A percentile compares a stretch with the other conserved stretches of the same genome.
Evolutionary conservation across 176 grass and related monocot genomes (phyloP).

Genomic region (Musa schizocarpa): DNA sequence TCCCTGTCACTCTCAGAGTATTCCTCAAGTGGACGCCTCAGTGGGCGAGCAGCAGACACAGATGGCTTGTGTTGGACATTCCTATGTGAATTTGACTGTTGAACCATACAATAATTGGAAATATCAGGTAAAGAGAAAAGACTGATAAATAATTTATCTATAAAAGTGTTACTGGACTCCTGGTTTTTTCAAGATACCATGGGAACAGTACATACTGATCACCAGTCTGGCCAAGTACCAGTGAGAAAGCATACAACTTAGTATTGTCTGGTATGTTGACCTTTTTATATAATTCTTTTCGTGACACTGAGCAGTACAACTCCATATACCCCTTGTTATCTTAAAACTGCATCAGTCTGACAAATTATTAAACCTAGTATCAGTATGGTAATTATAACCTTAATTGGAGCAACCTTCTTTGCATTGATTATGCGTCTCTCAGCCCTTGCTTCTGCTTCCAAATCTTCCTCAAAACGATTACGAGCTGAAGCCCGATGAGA

Average conservation of each 20-base stretch:
- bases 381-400: neutral
- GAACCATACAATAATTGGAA: slow-evolving; percentile 20
- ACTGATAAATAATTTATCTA: neutral
- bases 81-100: slow-evolving; percentile 54
- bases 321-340: too few relatives aligned
- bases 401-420: slow-evolving; percentile 44
- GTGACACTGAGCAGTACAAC: too few relatives aligned
- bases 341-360: too few relatives aligned
- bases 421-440: slow-evolving; percentile 57
- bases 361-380: too few relatives aligned
- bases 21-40: slow-evolving; percentile 43
- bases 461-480: slow-evolving; percentile 61
- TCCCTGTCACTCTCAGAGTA: slow-evolving; percentile 69
- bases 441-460: slow-evolving; percentile 64
- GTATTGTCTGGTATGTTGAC: too few relatives aligned
- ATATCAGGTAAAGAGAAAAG: neutral
- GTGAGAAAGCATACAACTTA: too few relatives aligned
- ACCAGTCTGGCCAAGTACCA: too few relatives aligned
- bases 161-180: too few relatives aligned
- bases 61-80: slow-evolving; percentile 43
- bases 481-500: slow-evolving; percentile 42
- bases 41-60: slow-evolving; percentile 36
- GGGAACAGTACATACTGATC: too few relatives aligned
- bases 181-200: too few relatives aligned
- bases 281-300: too few relatives aligned